Percentiles rank a stretch among this genome's conserved stretches.
These are phyloP conservation scores for Metschnikowia sp. DNA, from an alignment of 805 yeast genomes.

Conservation along the genomic window DNA sequence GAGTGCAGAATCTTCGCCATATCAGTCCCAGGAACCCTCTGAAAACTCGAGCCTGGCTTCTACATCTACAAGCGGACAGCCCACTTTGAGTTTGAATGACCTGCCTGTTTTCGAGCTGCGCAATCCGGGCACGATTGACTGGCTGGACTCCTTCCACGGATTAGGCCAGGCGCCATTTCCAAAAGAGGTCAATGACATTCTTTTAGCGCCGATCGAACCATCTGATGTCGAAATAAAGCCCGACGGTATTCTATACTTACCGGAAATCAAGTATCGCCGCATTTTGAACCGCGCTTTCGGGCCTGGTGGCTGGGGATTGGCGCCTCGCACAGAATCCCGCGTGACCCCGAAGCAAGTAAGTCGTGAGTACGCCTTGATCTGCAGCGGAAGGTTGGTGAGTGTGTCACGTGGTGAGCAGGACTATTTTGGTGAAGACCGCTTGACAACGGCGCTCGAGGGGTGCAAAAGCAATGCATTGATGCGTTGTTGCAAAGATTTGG, in stretches of 20 bases:
- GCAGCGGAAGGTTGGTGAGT: conserved; percentile 84
- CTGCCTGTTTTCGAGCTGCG: conserved; percentile 19
- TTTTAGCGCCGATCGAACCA: conserved; percentile 59
- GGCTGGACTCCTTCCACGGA: conserved; percentile 88
- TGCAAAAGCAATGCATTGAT: conserved; percentile 94
- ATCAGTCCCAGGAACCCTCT: not conserved
- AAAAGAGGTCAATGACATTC: conserved; percentile 52
- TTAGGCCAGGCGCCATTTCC: conserved; percentile 77
- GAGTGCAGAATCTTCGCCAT: too few relatives aligned
- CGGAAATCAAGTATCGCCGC: conserved; percentile 93
- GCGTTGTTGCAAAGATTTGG: conserved; percentile 97
- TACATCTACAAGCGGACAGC: not conserved
- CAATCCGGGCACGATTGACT: conserved; percentile 45
- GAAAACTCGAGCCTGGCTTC: not conserved
- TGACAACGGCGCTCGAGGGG: conserved; percentile 96
- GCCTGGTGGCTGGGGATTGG: conserved; percentile 98
- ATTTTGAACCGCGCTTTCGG: conserved; percentile 89
- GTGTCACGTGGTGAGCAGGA: conserved; percentile 96
- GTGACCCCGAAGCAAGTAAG: conserved; percentile 75
- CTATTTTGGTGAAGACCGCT: conserved; percentile 78
- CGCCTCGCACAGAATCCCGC: conserved; percentile 83
- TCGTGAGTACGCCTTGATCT: conserved; percentile 84
- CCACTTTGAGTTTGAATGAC: conserved; percentile 19
- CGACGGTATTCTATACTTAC: conserved; percentile 86
- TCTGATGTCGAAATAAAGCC: conserved; percentile 91